Conservation (phyloP, 164 flowering plant species). For the Magnolia officinalis region DNA sequence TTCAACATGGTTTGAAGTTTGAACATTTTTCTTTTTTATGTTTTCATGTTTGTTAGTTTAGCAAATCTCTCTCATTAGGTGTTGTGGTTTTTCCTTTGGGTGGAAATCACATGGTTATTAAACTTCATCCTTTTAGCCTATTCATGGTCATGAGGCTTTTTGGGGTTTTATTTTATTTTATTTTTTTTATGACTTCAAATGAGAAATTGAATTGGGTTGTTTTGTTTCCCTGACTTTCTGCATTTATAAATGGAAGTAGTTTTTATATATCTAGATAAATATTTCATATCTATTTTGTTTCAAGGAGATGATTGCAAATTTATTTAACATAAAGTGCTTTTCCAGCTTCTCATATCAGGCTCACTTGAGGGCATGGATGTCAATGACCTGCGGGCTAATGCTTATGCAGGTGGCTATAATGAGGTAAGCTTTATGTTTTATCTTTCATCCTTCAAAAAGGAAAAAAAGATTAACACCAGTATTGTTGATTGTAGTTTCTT, state of each 20-base stretch:
- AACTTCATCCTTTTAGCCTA: too few relatives aligned
- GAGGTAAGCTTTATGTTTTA: constrained; percentile 36
- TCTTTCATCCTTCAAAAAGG: neutral
- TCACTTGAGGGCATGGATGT: constrained; percentile 88
- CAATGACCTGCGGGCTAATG: constrained; percentile 59
- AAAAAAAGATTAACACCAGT: neutral
- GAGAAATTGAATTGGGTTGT: too few relatives aligned
- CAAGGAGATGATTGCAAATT: neutral
- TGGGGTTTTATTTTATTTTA: too few relatives aligned
- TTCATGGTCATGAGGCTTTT: too few relatives aligned
- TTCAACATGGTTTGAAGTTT: neutral
- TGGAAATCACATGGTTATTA: too few relatives aligned
- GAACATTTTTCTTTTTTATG: too few relatives aligned
- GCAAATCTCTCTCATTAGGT: neutral
- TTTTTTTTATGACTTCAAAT: too few relatives aligned
- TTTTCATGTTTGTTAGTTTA: neutral
- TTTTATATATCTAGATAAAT: too few relatives aligned
- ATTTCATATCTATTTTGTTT: too few relatives aligned
- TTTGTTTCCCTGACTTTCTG: too few relatives aligned
- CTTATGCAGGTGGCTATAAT: constrained; percentile 89
- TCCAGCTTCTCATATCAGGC: constrained; percentile 89
- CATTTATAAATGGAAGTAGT: too few relatives aligned
- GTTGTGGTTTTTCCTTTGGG: too few relatives aligned
- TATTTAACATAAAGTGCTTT: constrained; percentile 7
- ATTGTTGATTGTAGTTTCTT: neutral